phyloP scores from a whole-genome alignment of 345 rosid species.

The Clarkia xantiana region DNA sequence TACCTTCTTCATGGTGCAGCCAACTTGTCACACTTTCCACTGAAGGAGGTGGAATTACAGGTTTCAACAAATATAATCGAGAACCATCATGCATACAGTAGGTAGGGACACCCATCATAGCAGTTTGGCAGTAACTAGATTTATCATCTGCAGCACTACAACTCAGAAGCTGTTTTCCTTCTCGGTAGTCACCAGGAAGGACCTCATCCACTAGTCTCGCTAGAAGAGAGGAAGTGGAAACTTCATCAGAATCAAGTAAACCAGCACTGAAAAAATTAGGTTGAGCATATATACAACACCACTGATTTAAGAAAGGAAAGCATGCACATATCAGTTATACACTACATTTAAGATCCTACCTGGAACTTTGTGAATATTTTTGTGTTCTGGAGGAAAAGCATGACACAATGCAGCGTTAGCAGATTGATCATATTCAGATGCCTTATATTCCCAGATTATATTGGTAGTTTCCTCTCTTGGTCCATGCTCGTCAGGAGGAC shows the following conservation, averaged over 20 bases:
- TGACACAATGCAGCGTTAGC: slow-evolving; percentile 10
- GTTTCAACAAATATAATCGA: slow-evolving; percentile 47
- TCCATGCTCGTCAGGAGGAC: slow-evolving; percentile 11
- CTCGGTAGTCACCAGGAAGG: slow-evolving; percentile 22
- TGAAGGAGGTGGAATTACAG: slow-evolving; percentile 60
- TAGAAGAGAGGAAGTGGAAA: slow-evolving; percentile 11
- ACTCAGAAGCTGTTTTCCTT: slow-evolving; percentile 13
- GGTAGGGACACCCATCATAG: slow-evolving; percentile 40
- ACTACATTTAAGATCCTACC: slow-evolving; percentile 20
- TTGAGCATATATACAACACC: background rate
- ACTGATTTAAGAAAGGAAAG: slow-evolving; percentile 4
- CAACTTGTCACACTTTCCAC: slow-evolving; percentile 42
- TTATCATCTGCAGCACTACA: slow-evolving; percentile 8
- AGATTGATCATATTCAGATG: slow-evolving; percentile 20
- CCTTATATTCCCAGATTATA: slow-evolving; percentile 21
- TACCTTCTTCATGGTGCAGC: slow-evolving; percentile 44
- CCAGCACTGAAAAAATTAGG: background rate
- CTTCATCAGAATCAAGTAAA: slow-evolving; percentile 19
- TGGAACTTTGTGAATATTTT: slow-evolving; percentile 18
- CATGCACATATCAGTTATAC: background rate
- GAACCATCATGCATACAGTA: slow-evolving; percentile 74
- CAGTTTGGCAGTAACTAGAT: slow-evolving; percentile 20
- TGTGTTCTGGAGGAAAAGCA: slow-evolving; percentile 14
- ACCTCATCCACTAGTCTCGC: slow-evolving; percentile 27
- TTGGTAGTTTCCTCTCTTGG: slow-evolving; percentile 25